Percentiles rank a stretch among this genome's conserved stretches.
phyloP scores from a whole-genome alignment of 805 yeast species.

The Teunomyces lycoperdinae region DNA sequence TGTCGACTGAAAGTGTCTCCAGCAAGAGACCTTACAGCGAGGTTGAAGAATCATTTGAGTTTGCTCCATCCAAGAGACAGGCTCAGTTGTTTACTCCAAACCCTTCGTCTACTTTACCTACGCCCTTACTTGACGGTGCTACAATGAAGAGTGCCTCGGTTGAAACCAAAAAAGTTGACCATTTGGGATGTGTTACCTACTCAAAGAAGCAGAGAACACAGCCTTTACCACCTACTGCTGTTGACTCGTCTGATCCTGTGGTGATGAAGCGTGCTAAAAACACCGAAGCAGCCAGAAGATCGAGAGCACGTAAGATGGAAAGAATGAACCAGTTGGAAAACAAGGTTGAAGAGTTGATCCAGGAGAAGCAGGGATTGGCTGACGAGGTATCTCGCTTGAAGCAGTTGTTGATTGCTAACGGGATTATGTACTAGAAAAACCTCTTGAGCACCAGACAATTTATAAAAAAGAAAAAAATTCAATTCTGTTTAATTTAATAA shows the following conservation, averaged over 20 bases:
- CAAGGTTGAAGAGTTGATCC: slow-evolving; percentile 63
- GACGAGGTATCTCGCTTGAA: slow-evolving; percentile 63
- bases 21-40: slow-evolving; percentile 20
- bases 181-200: slow-evolving; percentile 72
- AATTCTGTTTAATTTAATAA: slow-evolving; percentile 2
- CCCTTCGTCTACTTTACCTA: slow-evolving; percentile 29
- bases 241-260: slow-evolving; percentile 60
- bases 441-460: background rate
- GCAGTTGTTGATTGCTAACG: slow-evolving; percentile 35
- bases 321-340: slow-evolving; percentile 81
- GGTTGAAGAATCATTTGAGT: slow-evolving; percentile 25
- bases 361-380: slow-evolving; percentile 57
- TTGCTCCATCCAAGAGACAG: slow-evolving; percentile 12
- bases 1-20: slow-evolving; percentile 16
- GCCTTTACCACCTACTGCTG: slow-evolving; percentile 69
- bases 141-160: slow-evolving; percentile 6
- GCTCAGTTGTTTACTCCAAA: slow-evolving; percentile 29
- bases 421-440: slow-evolving; percentile 1
- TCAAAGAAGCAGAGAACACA: slow-evolving; percentile 70
- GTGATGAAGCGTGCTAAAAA: slow-evolving; percentile 90
- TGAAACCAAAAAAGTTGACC: slow-evolving; percentile 48
- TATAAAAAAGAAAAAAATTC: slow-evolving; percentile 1
- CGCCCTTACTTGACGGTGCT: slow-evolving; percentile 28
- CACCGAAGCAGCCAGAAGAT: slow-evolving; percentile 96
- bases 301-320: slow-evolving; percentile 89